phyloP scores from a whole-genome alignment of 2,329 filamentous ascomycete genomes.

The Seiridium cupressi region DNA sequence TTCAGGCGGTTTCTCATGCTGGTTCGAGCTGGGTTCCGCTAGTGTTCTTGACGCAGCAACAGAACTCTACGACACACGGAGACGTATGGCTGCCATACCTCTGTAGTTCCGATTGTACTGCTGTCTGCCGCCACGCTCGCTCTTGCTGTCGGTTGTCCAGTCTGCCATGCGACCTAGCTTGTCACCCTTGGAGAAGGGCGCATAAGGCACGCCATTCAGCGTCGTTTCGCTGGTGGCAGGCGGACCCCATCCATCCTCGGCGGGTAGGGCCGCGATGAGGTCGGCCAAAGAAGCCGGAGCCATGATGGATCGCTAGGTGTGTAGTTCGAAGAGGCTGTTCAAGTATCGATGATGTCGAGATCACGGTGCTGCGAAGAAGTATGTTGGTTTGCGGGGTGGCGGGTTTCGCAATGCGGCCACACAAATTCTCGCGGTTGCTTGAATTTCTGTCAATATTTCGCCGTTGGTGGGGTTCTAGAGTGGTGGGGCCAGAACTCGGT shows the following conservation, averaged over 20 bases:
- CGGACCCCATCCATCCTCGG: slow-evolving; percentile 85
- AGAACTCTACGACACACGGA: too few relatives aligned
- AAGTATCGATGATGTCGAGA: not conserved
- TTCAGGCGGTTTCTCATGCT: too few relatives aligned
- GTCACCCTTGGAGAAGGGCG: slow-evolving; percentile 97
- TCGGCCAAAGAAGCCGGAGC: slow-evolving; percentile 40
- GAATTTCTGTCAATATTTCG: slow-evolving; percentile 13
- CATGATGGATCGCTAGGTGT: slow-evolving; percentile 17
- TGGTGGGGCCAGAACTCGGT: not conserved
- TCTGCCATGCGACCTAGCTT: slow-evolving; percentile 99
- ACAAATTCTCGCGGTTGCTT: slow-evolving; percentile 8
- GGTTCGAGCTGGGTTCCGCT: too few relatives aligned
- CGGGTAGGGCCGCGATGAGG: slow-evolving; percentile 69
- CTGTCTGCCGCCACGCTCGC: slow-evolving; percentile 74
- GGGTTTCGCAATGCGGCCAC: slow-evolving; percentile 4
- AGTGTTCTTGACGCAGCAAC: too few relatives aligned
- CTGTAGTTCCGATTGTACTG: slow-evolving; percentile 93
- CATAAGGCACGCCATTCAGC: slow-evolving; percentile 92
- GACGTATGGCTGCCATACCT: slow-evolving; percentile 52
- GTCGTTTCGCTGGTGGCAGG: slow-evolving; percentile 80
- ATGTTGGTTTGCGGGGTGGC: not conserved
- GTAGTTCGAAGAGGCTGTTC: not conserved
- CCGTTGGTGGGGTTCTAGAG: slow-evolving; percentile 12
- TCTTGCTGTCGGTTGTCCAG: slow-evolving; percentile 92
- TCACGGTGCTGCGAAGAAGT: not conserved